These are phyloP conservation scores for Suhomyces terraborum DNA, from an alignment of 1,139 yeast species.

Conservation along the genomic window DNA sequence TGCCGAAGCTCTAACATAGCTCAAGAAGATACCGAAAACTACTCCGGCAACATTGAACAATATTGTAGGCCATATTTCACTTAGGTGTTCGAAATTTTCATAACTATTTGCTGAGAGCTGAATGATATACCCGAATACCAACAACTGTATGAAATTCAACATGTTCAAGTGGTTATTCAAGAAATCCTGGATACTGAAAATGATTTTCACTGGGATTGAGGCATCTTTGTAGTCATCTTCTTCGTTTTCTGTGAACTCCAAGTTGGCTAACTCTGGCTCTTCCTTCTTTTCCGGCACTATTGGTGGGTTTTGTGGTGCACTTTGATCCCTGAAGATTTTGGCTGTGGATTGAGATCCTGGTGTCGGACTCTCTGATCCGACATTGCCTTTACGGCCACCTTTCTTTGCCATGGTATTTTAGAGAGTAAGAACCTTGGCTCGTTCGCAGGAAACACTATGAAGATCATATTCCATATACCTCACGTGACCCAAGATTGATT, in stretches of 20 bases:
- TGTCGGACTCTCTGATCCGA: background rate
- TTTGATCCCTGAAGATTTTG: conserved; percentile 5
- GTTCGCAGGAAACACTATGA: too few species aligned
- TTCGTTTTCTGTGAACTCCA: conserved; percentile 6
- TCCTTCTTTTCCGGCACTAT: background rate
- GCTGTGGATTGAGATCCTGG: conserved; percentile 16
- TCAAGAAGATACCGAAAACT: conserved; percentile 31
- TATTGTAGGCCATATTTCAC: conserved; percentile 27
- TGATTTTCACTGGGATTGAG: conserved; percentile 12
- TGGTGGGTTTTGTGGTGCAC: background rate
- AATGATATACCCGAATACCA: conserved; percentile 32
- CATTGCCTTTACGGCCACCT: conserved; percentile 4
- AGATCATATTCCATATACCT: background rate
- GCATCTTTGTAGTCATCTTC: conserved; percentile 19
- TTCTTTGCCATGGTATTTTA: conserved; percentile 9
- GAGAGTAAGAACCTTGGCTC: too few species aligned
- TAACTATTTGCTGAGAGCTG: conserved; percentile 35
- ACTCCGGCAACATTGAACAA: conserved; percentile 43
- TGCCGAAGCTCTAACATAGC: conserved; percentile 28
- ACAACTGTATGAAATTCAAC: conserved; percentile 36
- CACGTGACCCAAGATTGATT: background rate
- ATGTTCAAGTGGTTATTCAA: conserved; percentile 38
- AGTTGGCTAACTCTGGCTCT: background rate
- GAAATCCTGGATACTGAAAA: conserved; percentile 42
- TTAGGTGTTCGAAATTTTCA: conserved; percentile 20